Evolutionary conservation across 2,329 filamentous ascomycete genomes (phyloP), one percentile per base, ranked within the genome.

Genomic region (Ophiocordyceps camponoti-floridani): DNA sequence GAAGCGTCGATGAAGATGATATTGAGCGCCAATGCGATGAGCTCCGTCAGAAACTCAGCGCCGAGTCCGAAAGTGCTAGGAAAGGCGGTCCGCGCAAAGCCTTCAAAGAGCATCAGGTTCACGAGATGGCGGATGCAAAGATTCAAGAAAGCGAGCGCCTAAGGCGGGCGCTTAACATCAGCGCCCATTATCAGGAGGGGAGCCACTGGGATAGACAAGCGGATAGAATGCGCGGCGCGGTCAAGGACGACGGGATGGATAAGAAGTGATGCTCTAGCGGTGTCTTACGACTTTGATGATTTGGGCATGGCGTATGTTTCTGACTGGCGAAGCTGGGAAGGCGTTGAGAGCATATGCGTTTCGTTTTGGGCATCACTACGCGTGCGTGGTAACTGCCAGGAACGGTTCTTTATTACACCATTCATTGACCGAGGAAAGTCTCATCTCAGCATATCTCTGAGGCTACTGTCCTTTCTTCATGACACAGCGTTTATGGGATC

Each of bases 51-150:
- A 65, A 66, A 47, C 56, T 68, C 0, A 53, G 61, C 1, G 58
- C 57, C 11, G 62, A 67, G 47, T 58, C 63, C 48, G 59, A 63
- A 41, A 55, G 53, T 1, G 57, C 54, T 31, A 59, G 50, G 19
- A 52, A 49, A 23, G 58, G 54, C 45, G 63, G 58, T 23, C 62
- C 57, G n/a, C 59, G 63, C 46, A 64, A 59, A 45, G 72, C 75
- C 10, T 72, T 96, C 50, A 98, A 96, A 65, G 72, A 79, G 51
- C 87, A 96, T 63, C 86, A 96, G 64, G 87, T 96, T 18, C 91
- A 98, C 66, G 91, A 96, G 65, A 72, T 94, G 60, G 91, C 91
- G 16, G 84, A 91, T 56, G 91, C 89, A 48, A 98, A 98, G 73
- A 89, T 94, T 53, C 82, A 85, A 60, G 91, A 98, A 71, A 94